Base-by-base conservation (phyloP, 164 flowering plant genomes). In the Euptelea pleiosperma region DNA sequence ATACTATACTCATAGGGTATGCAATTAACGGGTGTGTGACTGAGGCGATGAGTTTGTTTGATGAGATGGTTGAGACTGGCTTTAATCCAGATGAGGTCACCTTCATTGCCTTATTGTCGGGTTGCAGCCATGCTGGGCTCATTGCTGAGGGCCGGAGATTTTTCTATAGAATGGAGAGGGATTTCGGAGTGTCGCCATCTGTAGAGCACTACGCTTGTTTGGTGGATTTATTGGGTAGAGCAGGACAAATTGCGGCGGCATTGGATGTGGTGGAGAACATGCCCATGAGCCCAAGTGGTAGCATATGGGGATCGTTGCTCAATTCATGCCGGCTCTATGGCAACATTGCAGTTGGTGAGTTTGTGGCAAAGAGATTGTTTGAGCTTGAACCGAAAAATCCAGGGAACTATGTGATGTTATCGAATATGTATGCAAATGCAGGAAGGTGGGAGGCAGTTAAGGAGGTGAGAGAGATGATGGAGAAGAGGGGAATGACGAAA, bases 231-330 rank as follows among this genome's bases (percentile, higher is more conserved):
- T 46, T 73, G 44, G 77, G 75, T 19, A 64, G 76, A 56, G 62
- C 73, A 33, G 79, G 81, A 36, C 51, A 55, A 49, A 63, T 73
- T 14, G 33, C 68, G 34, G 76, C 75, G 37, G 81, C 81, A 28
- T 19, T 77, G 36, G 52, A 56, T 31, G 57, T 76, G 21, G 73
- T 65, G n/a, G n/a, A 63, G 42, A 59, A 7, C 46, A 78, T 78
- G 75, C 79, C 79, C 28, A 57, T 73, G 74, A 64, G 57, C 36
- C 75, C 79, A 9, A 54, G 60, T 42, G 70, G 66, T 3, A 70
- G 75, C 58, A 64, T 78, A n/a, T 78, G 75, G 77, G 79, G 82
- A 11, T 75, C 75, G 18, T 54, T 78, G 49, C 72, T 78, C 21
- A 75, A 66, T 54, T 52, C 75, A 4, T 70, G 79, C 40, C 49